A percentile compares a stretch with the other conserved stretches of the same genome.
Conservation (phyloP, 768 basidiomycete genomes). For the Leccinum arenicola region DNA sequence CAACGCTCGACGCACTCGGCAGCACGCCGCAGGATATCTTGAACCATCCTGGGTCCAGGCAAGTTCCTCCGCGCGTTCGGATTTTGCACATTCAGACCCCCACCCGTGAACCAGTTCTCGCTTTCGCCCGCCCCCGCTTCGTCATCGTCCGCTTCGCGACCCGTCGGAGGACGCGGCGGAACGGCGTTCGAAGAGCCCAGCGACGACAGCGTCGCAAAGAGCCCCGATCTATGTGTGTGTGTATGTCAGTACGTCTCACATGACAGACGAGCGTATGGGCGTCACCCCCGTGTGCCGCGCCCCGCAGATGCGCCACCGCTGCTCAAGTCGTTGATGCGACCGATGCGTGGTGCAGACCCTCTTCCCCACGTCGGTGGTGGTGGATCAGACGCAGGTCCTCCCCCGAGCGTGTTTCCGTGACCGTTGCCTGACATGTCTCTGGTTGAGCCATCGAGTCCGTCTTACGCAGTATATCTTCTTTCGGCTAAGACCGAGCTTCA, state of each 20-base stretch:
- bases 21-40: slow-evolving; percentile 77
- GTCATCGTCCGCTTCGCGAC: slow-evolving; percentile 47
- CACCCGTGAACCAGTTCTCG: slow-evolving; percentile 89
- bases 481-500: neutral
- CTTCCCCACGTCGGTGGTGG: slow-evolving; percentile 47
- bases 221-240: slow-evolving; percentile 17
- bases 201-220: slow-evolving; percentile 38
- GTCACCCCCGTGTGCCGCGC: slow-evolving; percentile 14
- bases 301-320: slow-evolving; percentile 18
- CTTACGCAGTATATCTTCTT: neutral
- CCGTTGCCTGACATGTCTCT: slow-evolving; percentile 38
- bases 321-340: slow-evolving; percentile 53
- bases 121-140: slow-evolving; percentile 38
- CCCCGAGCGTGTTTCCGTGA: slow-evolving; percentile 48
- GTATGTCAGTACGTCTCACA: neutral
- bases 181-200: slow-evolving; percentile 21
- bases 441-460: neutral
- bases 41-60: slow-evolving; percentile 60
- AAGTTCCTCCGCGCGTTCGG: slow-evolving; percentile 51
- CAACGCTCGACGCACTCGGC: slow-evolving; percentile 54
- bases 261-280: neutral
- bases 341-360: slow-evolving; percentile 41
- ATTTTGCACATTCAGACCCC: slow-evolving; percentile 88
- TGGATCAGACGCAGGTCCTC: slow-evolving; percentile 42
- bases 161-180: slow-evolving; percentile 13